These are phyloP conservation scores for Termitomyces sp. DNA, from an alignment of 768 basidiomycete species.

Conservation along the genomic window DNA sequence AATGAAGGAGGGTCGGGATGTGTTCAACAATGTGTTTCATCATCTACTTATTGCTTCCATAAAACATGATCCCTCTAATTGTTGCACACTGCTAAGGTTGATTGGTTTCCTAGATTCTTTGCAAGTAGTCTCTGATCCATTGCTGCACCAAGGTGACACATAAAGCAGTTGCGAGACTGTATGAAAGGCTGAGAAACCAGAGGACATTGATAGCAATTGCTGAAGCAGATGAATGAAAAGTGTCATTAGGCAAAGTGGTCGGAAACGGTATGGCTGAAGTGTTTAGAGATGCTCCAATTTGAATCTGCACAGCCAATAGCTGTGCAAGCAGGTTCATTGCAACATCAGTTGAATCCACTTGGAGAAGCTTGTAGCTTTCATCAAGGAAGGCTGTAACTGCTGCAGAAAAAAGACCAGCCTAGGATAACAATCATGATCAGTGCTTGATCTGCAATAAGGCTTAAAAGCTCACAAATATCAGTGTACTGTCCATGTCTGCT, in stretches of 20 bases:
- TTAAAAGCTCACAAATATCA: not conserved
- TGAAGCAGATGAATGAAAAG: slow-evolving; percentile 7
- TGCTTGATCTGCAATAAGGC: too few species aligned
- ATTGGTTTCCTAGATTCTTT: not conserved
- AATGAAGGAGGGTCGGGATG: too few species aligned
- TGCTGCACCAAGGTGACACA: not conserved
- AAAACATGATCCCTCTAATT: not conserved
- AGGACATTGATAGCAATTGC: not conserved
- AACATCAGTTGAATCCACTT: slow-evolving; percentile 23
- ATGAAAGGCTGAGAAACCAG: not conserved
- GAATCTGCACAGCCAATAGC: slow-evolving; percentile 9
- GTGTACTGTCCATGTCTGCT: not conserved
- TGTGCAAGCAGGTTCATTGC: slow-evolving; percentile 22
- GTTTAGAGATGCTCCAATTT: slow-evolving; percentile 2
- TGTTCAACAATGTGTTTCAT: too few species aligned
- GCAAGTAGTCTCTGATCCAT: not conserved
- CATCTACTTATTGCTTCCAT: not conserved
- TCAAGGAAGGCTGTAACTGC: slow-evolving; percentile 17
- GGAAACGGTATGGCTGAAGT: not conserved
- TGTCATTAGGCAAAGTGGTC: not conserved
- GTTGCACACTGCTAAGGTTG: not conserved
- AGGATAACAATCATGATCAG: not conserved
- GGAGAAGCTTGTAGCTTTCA: slow-evolving; percentile 28
- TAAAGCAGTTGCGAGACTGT: not conserved
- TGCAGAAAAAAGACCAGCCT: not conserved